These are phyloP conservation scores for Bryoglossum gracile DNA, from an alignment of 495 filamentous ascomycete genomes.

Conservation along the genomic window DNA sequence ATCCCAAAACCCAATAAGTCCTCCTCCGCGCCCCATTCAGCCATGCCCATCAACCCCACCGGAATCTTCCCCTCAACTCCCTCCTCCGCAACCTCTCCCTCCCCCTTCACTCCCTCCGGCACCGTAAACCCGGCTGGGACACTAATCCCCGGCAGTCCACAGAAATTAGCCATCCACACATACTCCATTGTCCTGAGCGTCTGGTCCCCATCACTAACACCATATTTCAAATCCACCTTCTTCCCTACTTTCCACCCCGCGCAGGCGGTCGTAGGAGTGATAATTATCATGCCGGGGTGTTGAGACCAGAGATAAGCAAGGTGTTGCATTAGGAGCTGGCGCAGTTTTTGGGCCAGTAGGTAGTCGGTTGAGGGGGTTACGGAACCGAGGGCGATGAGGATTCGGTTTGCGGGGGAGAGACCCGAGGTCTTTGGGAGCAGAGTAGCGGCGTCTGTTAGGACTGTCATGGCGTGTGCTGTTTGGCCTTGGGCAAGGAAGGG, in stretches of 20 bases:
- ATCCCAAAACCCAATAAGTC: conserved; percentile 66
- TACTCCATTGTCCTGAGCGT: conserved; percentile 79
- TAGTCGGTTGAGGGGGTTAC: conserved; percentile 64
- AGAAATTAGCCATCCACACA: conserved; percentile 79
- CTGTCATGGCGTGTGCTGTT: conserved; percentile 74
- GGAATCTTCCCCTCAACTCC: conserved; percentile 43
- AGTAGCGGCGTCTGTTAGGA: conserved; percentile 61
- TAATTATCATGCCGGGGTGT: conserved; percentile 69
- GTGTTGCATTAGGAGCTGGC: conserved; percentile 75
- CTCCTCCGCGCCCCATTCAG: conserved; percentile 83
- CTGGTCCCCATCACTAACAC: conserved; percentile 66
- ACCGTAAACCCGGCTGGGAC: conserved; percentile 66
- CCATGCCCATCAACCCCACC: conserved; percentile 80
- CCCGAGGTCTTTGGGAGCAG: conserved; percentile 30
- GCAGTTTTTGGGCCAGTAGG: conserved; percentile 65
- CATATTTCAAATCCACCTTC: conserved; percentile 46
- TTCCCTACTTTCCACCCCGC: conserved; percentile 58
- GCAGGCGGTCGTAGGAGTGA: conserved; percentile 72
- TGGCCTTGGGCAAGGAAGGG: conserved; percentile 69
- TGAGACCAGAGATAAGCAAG: conserved; percentile 61
- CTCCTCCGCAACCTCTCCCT: conserved; percentile 3
- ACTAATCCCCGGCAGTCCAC: conserved; percentile 67
- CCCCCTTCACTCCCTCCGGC: conserved; percentile 17
- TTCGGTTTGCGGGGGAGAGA: conserved; percentile 62
- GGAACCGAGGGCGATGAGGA: conserved; percentile 56